Evolutionary conservation across 306 rosid genomes (phyloP), one percentile per base, ranked within the genome.

Genomic region (Lupinus albus): DNA sequence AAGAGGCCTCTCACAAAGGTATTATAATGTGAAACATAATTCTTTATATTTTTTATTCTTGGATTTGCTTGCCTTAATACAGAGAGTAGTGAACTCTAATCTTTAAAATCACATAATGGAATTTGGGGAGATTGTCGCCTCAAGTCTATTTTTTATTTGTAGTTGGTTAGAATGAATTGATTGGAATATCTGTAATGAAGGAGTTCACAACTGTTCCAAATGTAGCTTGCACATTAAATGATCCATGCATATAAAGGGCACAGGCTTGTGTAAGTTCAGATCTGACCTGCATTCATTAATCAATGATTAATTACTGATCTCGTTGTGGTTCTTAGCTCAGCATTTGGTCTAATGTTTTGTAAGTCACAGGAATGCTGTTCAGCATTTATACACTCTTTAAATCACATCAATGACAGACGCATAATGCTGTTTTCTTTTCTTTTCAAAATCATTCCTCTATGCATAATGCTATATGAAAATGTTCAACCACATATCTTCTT

Each of bases 1-100:
- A 21, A 56, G 47, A 30, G 62, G 74, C 61, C 41, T 53, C 54
- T 33, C 61, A 36, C 18, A 36, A 58, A 74, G 78, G 74, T 65
- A 58, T 61, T 68, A 50, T 16, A 33, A 61, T 44, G 17, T 46
- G 17, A 49, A n/a, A 68, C 61, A 15, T 25, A 46, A 32, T 16
- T 54, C 45, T 56, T 5, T 36, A 15, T 18, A 36, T 30, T 30
- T 71, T 46, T 62, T 16, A 38, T 77, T 20, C 61, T 52, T 16
- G 18, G 18, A 18, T 12, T 51, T 20, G 25, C 60, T 67, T 71
- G 8, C 59, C 49, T 63, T 15, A 39, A 36, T 33, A 41, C 21
- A 32, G n/a, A 53, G 69, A 64, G 35, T 16, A 14, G 6, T 17
- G 30, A 33, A 4, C 46, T 63, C 64, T 74, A 41, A 71, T 58